Percentiles rank a stretch among this genome's conserved stretches.
These are phyloP conservation scores for Viridothelium virens DNA, from an alignment of 495 filamentous ascomycete species.

Conservation along the genomic window DNA sequence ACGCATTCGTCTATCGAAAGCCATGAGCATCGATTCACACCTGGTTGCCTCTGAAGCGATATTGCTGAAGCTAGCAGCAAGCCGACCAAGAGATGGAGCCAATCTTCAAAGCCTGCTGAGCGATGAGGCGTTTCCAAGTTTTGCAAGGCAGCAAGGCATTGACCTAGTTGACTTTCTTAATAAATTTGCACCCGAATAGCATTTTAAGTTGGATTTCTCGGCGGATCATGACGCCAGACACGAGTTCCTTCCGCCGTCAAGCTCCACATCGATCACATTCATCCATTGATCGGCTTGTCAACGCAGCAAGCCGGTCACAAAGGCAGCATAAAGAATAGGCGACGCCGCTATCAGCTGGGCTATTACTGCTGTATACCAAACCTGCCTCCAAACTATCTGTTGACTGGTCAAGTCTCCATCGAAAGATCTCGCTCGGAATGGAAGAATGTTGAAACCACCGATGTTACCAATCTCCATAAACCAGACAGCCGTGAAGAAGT, in stretches of 20 bases:
- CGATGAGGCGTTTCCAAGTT: neutral
- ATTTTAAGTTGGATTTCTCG: too few relatives aligned
- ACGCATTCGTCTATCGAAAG: neutral
- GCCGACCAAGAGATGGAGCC: neutral
- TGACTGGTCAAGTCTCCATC: neutral
- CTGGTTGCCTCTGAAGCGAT: neutral
- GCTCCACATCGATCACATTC: too few relatives aligned
- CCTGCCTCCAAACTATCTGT: neutral
- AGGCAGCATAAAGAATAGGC: neutral
- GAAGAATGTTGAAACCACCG: neutral
- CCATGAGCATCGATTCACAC: neutral
- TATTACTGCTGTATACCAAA: neutral
- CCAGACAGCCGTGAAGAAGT: neutral
- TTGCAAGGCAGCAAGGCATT: constrained; percentile 2
- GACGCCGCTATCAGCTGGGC: neutral
- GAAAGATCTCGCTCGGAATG: neutral
- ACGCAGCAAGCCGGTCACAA: neutral
- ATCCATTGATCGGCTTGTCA: neutral
- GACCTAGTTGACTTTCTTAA: neutral
- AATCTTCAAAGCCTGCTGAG: neutral
- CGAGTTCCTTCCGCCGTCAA: too few relatives aligned
- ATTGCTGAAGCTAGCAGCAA: neutral
- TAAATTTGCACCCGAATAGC: neutral
- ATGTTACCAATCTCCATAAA: neutral
- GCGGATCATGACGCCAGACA: too few relatives aligned